phyloP scores from a whole-genome alignment of 805 yeast genomes.

The Candida easanensis region DNA sequence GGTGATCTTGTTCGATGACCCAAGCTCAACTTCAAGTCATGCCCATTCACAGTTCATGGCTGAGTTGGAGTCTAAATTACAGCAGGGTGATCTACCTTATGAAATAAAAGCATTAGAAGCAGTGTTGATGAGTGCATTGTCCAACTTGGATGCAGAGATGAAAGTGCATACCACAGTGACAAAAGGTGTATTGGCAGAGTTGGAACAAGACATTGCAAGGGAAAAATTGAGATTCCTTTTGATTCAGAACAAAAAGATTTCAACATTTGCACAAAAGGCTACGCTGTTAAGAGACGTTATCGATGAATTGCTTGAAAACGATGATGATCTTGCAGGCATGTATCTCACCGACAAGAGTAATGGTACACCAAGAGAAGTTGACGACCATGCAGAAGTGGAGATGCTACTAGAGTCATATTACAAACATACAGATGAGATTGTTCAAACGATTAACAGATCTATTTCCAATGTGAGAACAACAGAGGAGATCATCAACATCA shows the following conservation, averaged over 20 bases:
- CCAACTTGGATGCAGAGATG: conserved; percentile 82
- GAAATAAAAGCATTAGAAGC: conserved; percentile 91
- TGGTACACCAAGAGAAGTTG: conserved; percentile 46
- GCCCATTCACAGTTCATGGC: conserved; percentile 75
- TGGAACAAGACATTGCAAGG: conserved; percentile 81
- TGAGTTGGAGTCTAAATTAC: conserved; percentile 69
- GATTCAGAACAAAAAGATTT: conserved; percentile 79
- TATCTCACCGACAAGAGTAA: conserved; percentile 63
- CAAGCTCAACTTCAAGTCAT: conserved; percentile 55
- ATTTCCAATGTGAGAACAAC: conserved; percentile 85
- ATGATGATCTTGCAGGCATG: conserved; percentile 80
- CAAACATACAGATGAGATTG: conserved; percentile 89
- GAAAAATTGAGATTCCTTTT: conserved; percentile 74
- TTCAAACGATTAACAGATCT: conserved; percentile 78
- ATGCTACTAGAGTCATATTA: conserved; percentile 87
- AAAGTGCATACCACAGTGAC: conserved; percentile 78
- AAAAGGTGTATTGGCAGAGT: conserved; percentile 65
- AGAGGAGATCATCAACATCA: conserved; percentile 91
- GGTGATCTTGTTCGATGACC: conserved; percentile 75
- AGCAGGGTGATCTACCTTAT: conserved; percentile 56
- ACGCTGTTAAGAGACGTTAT: conserved; percentile 76
- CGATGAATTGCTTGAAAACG: conserved; percentile 83
- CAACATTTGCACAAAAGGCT: conserved; percentile 83
- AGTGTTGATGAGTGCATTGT: conserved; percentile 73
- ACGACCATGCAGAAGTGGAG: conserved; percentile 85